A percentile compares a stretch with the other conserved stretches of the same genome.
These are phyloP conservation scores for Collybia sordida DNA, from an alignment of 768 basidiomycete genomes.

Conservation along the genomic window DNA sequence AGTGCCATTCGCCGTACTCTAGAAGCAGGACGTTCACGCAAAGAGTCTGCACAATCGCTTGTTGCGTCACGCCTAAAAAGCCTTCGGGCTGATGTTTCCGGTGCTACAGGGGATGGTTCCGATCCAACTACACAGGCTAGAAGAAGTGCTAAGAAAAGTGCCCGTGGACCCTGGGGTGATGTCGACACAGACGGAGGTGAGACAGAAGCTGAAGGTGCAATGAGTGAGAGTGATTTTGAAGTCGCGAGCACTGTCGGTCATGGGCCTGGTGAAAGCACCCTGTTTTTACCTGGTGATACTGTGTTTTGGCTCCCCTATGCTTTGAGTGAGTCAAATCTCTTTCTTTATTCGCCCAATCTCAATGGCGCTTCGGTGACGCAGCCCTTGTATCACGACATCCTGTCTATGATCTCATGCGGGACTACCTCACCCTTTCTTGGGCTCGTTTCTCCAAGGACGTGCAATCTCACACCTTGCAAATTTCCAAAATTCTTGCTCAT, in stretches of 20 bases:
- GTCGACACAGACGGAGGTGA: constrained; percentile 75
- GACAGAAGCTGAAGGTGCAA: constrained; percentile 70
- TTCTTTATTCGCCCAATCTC: constrained; percentile 1
- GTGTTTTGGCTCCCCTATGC: constrained; percentile 96
- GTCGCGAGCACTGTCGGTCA: constrained; percentile 79
- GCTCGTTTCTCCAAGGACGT: constrained; percentile 94
- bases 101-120: constrained; percentile 38
- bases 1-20: constrained; percentile 81
- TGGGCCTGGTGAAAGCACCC: constrained; percentile 83
- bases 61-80: constrained; percentile 67
- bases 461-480: constrained; percentile 87
- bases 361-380: constrained; percentile 26
- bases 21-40: constrained; percentile 74
- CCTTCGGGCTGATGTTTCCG: constrained; percentile 54
- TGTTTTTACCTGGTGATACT: constrained; percentile 86
- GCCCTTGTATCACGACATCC: constrained; percentile 90
- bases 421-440: constrained; percentile 95
- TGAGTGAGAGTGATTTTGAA: constrained; percentile 88
- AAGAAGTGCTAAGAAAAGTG: constrained; percentile 51
- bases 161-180: constrained; percentile 71
- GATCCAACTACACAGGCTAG: constrained; percentile 64
- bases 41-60: constrained; percentile 77
- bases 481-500: constrained; percentile 84
- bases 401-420: constrained; percentile 93
- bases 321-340: constrained; percentile 57